A percentile compares a stretch with the other conserved stretches of the same genome.
phyloP scores from a whole-genome alignment of 345 rosid genomes.

The Pelargonium nanum region DNA sequence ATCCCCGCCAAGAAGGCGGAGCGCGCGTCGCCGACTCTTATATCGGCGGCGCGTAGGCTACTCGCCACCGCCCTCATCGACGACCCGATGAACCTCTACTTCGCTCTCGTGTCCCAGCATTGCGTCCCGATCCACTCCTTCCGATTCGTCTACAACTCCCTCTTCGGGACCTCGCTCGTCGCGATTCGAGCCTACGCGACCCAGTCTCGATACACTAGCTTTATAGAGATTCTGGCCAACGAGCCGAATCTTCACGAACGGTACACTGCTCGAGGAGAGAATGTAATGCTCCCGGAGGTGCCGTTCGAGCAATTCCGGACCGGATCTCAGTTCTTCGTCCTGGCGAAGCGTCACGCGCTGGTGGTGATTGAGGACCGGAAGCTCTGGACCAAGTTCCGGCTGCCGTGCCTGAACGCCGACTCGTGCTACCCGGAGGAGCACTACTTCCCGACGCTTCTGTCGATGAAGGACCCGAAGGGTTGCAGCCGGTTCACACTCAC shows the following conservation, averaged over 20 bases:
- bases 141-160: constrained; percentile 41
- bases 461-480: constrained; percentile 55
- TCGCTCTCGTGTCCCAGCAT: constrained; percentile 67
- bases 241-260: constrained; percentile 57
- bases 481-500: constrained; percentile 60
- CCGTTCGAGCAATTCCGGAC: constrained; percentile 49
- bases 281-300: constrained; percentile 60
- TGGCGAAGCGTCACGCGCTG: constrained; percentile 60
- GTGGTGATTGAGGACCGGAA: constrained; percentile 46
- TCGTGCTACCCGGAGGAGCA: constrained; percentile 87
- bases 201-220: constrained; percentile 35
- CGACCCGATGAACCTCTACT: constrained; percentile 69
- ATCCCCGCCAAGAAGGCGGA: constrained; percentile 51
- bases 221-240: constrained; percentile 61
- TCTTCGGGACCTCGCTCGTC: constrained; percentile 29
- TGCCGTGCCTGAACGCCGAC: constrained; percentile 41
- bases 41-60: constrained; percentile 70
- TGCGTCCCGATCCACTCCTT: constrained; percentile 89
- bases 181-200: constrained; percentile 20
- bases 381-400: constrained; percentile 65
- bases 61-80: constrained; percentile 66
- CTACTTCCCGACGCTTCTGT: constrained; percentile 69
- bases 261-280: constrained; percentile 53
- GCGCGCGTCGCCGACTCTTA: constrained; percentile 61
- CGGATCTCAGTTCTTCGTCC: constrained; percentile 81